Percentiles rank a stretch among this genome's conserved stretches.
phyloP scores from a whole-genome alignment of 2,329 filamentous ascomycete species.

The Lojkania enalia region DNA sequence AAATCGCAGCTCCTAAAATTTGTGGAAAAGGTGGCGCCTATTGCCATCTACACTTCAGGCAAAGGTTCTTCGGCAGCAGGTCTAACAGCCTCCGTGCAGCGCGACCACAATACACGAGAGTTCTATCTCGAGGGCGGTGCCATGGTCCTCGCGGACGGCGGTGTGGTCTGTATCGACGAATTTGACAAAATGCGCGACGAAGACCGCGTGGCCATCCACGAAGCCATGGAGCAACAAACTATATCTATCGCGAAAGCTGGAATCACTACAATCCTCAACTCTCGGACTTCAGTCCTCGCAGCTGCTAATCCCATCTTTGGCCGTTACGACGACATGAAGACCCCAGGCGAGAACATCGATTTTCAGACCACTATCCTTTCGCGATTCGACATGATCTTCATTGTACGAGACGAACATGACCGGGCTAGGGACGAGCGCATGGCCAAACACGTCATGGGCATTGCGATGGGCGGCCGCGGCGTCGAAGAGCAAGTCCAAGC shows the following conservation, averaged over 20 bases:
- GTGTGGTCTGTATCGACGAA: constrained; percentile 97
- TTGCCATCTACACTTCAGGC: constrained; percentile 97
- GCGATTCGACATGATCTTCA: constrained; percentile 99
- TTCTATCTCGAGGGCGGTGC: constrained; percentile 98
- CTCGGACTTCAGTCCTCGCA: constrained; percentile 89
- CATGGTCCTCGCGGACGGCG: constrained; percentile 96
- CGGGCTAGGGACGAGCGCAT: constrained; percentile 88
- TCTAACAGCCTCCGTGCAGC: constrained; percentile 94
- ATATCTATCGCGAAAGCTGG: constrained; percentile 99
- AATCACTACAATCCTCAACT: constrained; percentile 97
- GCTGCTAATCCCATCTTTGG: constrained; percentile 98
- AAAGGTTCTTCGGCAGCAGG: constrained; percentile 97
- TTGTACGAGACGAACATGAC: constrained; percentile 93
- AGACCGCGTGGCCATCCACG: constrained; percentile 95
- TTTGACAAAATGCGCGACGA: constrained; percentile 99
- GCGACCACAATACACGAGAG: constrained; percentile 87
- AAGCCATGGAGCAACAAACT: constrained; percentile 99
- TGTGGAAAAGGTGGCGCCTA: constrained; percentile 92
- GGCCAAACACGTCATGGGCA: constrained; percentile 94
- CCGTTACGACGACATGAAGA: constrained; percentile 96
- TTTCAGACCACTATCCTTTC: constrained; percentile 98
- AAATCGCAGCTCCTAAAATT: constrained; percentile 98
- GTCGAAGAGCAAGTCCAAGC: constrained; percentile 81
- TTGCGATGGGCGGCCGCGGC: constrained; percentile 89
- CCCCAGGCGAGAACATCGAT: constrained; percentile 97